These are phyloP conservation scores for Jacaranda copaia DNA, from an alignment of 257 asterid genomes.

Conservation along the genomic window DNA sequence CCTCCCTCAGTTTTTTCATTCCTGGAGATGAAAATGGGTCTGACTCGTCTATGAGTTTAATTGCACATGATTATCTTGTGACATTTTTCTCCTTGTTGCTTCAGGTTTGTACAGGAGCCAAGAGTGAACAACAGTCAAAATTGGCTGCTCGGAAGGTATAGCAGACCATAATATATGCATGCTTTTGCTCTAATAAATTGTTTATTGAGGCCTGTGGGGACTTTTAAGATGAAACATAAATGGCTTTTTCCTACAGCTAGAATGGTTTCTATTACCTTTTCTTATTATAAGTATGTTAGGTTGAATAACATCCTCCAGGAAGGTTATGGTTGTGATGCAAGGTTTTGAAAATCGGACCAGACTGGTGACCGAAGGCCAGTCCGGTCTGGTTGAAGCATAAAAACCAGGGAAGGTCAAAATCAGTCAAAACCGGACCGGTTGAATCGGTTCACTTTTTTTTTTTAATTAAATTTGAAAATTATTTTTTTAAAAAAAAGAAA, in stretches of 20 bases:
- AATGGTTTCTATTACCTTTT: too few relatives aligned
- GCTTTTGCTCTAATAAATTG: conserved; percentile 5
- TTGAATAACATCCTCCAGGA: too few relatives aligned
- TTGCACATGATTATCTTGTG: background rate
- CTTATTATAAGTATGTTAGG: too few relatives aligned
- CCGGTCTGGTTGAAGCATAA: too few relatives aligned
- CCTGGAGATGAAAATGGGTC: background rate
- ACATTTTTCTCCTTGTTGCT: conserved; percentile 5
- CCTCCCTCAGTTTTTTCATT: background rate
- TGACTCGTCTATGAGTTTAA: background rate
- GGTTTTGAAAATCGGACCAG: too few relatives aligned
- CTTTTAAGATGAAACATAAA: background rate
- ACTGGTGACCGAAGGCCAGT: too few relatives aligned
- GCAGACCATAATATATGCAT: background rate
- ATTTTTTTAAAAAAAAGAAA: too few relatives aligned
- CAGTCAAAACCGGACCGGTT: too few relatives aligned
- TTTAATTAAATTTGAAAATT: too few relatives aligned
- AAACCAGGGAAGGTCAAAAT: too few relatives aligned
- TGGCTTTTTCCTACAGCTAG: background rate
- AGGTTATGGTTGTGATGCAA: too few relatives aligned
- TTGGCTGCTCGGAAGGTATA: conserved; percentile 82
- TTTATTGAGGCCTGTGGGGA: background rate
- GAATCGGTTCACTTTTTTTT: too few relatives aligned
- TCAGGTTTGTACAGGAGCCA: conserved; percentile 90
- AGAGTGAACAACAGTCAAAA: conserved; percentile 80